Evolutionary conservation across 495 filamentous ascomycete genomes (phyloP), one percentile per base, ranked within the genome.

Genomic region (Talaromyces ruber): DNA sequence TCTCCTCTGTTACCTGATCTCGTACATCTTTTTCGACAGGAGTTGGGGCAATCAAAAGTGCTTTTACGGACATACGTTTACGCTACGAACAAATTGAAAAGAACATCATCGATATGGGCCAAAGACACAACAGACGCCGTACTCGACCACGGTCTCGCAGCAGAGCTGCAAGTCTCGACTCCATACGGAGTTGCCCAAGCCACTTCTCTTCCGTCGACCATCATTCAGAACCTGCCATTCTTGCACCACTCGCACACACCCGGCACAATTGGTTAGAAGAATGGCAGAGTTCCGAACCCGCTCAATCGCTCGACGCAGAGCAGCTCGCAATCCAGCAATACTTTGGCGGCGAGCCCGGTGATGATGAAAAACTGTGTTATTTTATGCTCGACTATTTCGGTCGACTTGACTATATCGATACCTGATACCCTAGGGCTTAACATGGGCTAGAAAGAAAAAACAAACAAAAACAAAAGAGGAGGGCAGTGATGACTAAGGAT

Each of bases 321-420:
- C 47, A 52, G 47, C 47, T 52, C 3, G 47, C 7, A 11, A 21
- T 25, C 26, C 51, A 54, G 52, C 75, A 74, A 59, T 70, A 79
- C 21, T 81, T 76, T 59, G 78, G 78, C 39, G 78, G 76, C 6
- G 76, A 76, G 64, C 78, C 78, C 22, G 76, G 78, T 26, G 76
- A 81, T 62, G 78, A 81, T 63, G 63, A 76, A 52, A 66, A 63
- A 59, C 73, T 81, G 16, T 79, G 76, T 64, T 73, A 77, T 63
- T 72, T 76, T 34, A 80, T 80, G 78, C 72, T 81, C 16, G 74
- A 79, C 62, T 79, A 76, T 60, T 81, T 81, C 47, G 76, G 70
- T 64, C 74, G 74, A 62, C 74, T 81, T 32, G 78, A 79, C 64
- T 81, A 77, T 67, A 79, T 81, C 64, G 66, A 79, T 60, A 32